Evolutionary conservation across 2,329 filamentous ascomycete genomes (phyloP).

Genomic region (Pezicula rhizophila): DNA sequence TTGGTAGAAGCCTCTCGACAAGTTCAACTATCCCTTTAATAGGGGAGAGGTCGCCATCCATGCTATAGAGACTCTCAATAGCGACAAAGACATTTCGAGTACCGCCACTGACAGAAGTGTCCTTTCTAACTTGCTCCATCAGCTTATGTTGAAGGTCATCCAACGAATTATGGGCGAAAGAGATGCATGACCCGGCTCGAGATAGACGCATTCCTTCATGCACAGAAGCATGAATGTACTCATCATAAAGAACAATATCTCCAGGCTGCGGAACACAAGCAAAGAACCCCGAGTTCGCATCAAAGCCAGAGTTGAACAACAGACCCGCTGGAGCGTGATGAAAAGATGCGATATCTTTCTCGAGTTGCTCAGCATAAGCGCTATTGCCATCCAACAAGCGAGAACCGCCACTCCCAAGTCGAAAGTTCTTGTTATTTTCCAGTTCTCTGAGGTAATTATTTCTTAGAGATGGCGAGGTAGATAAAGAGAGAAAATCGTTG

Average conservation of each 20-base stretch:
- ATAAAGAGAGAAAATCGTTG: constrained; percentile 74
- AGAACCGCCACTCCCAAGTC: constrained; percentile 46
- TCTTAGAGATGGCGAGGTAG: constrained; percentile 43
- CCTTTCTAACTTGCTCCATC: neutral
- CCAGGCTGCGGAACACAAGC: constrained; percentile 51
- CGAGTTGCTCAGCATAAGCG: constrained; percentile 36
- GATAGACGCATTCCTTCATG: constrained; percentile 71
- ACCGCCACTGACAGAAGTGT: constrained; percentile 14
- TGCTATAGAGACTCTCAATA: constrained; percentile 70
- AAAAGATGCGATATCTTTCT: constrained; percentile 40
- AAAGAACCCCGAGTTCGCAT: constrained; percentile 61
- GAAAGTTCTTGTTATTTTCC: constrained; percentile 8
- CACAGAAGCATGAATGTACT: constrained; percentile 70
- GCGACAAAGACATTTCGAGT: constrained; percentile 57
- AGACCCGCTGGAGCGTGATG: constrained; percentile 40
- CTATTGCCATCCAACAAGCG: constrained; percentile 49
- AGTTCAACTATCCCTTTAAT: constrained; percentile 53
- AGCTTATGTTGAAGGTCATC: constrained; percentile 25
- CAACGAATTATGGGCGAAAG: constrained; percentile 55
- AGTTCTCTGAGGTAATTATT: constrained; percentile 53
- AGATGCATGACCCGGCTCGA: constrained; percentile 40
- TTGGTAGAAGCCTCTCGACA: constrained; percentile 49
- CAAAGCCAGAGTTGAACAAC: constrained; percentile 55
- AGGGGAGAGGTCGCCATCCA: constrained; percentile 72
- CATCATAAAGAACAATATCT: constrained; percentile 65